Percentiles rank a stretch among this genome's conserved stretches.
phyloP scores from a whole-genome alignment of 148 eudicot genomes.

The Chenopodium formosanum region DNA sequence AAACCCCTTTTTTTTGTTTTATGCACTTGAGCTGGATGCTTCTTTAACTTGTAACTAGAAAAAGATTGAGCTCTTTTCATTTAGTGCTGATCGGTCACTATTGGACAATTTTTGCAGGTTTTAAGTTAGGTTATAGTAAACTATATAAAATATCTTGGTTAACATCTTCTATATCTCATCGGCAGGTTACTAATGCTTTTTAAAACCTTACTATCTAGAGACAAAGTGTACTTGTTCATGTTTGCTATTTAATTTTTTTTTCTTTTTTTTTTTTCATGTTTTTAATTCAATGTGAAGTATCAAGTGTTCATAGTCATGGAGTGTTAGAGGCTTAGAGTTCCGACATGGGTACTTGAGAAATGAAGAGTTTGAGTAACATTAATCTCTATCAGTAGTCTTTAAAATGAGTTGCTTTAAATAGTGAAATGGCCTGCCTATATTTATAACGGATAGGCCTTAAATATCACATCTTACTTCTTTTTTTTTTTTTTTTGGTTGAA shows the following conservation, averaged over 20 bases:
- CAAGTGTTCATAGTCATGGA: neutral
- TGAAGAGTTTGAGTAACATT: neutral
- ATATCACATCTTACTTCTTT: neutral
- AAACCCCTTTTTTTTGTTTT: neutral
- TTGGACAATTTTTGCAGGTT: too few relatives aligned
- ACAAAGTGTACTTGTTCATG: neutral
- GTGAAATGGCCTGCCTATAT: neutral
- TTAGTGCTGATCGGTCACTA: neutral
- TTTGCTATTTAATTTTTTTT: neutral
- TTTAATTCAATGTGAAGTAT: too few relatives aligned
- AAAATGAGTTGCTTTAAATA: neutral
- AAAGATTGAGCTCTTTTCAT: neutral
- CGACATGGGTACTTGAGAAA: neutral
- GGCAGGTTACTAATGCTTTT: neutral
- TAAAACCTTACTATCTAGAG: neutral
- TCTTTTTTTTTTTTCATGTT: neutral
- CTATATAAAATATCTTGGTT: neutral
- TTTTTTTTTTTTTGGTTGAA: too few relatives aligned
- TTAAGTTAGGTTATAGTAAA: too few relatives aligned
- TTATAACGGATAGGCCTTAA: neutral
- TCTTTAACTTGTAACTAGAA: neutral
- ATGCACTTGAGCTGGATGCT: neutral
- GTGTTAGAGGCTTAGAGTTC: neutral
- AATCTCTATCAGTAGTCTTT: neutral
- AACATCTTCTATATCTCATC: neutral